A percentile compares a stretch with the other conserved stretches of the same genome.
These are phyloP conservation scores for Lyophyllum decastes DNA, from an alignment of 768 basidiomycete genomes.

Conservation along the genomic window DNA sequence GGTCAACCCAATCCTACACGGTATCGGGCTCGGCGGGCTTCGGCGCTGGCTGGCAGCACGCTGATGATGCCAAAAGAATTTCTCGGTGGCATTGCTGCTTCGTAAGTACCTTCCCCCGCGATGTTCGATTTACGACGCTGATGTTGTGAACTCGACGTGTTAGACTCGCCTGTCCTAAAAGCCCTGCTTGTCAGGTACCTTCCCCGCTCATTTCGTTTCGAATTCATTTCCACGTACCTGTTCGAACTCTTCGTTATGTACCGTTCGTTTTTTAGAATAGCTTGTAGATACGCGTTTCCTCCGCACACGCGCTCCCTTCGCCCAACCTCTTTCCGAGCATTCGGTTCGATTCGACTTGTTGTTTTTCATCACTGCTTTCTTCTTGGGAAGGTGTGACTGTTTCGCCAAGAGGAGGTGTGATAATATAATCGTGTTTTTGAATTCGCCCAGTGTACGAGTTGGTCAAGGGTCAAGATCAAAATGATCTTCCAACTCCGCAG, in stretches of 20 bases:
- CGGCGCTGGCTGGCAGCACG: conserved; percentile 9
- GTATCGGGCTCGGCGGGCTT: conserved; percentile 13
- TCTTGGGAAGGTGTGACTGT: background rate
- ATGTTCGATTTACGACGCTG: background rate
- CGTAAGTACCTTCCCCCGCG: background rate
- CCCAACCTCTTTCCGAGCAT: background rate
- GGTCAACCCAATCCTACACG: conserved; percentile 11
- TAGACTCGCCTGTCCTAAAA: background rate
- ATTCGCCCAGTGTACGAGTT: background rate
- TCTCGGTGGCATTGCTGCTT: background rate
- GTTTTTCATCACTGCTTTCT: background rate
- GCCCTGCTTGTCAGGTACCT: background rate
- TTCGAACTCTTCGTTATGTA: background rate
- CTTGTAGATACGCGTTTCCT: background rate
- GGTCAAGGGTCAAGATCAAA: background rate
- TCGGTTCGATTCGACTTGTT: background rate
- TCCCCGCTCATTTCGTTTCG: background rate
- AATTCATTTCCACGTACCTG: background rate
- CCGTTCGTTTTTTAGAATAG: background rate
- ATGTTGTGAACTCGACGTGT: background rate
- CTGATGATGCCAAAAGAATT: background rate
- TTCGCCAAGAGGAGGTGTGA: background rate
- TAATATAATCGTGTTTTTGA: no score
- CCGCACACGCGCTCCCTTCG: background rate
- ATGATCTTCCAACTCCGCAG: background rate